Base-by-base conservation (phyloP, 768 basidiomycete genomes). In the Leucocoprinus sp. region DNA sequence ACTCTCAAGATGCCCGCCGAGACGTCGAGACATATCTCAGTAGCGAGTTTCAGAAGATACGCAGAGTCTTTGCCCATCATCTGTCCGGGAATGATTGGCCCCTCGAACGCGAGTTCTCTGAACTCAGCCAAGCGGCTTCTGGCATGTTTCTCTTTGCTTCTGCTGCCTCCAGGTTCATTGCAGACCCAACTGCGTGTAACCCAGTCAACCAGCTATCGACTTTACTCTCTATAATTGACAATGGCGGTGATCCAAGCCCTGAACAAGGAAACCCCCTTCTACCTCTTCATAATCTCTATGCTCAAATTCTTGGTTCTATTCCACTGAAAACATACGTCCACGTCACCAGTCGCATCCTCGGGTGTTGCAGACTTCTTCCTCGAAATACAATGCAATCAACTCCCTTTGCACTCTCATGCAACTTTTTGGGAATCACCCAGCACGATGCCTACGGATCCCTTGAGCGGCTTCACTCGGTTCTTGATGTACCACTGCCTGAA, bases 61-160 rank as follows among this genome's bases (percentile, higher is more conserved):
- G 45, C 5, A 8, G 17, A 5, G n/a, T 7, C 1, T 34, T 17
- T 15, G 21, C 27, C 7, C 8, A 33, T 27, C 37, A 22, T n/a
- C 26, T 46, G 2, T 29, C 45, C 8, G 5, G n/a, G 11, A 12
- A 34, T 38, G 12, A n/a, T 9, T 46, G 45, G 45, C 45, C 45
- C 5, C 23, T 17, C 21, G 18, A 26, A 17, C 15, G n/a, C 7
- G 21, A 46, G 26, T 21, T 33, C 4, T 8, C 6, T 21, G 11
- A n/a, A 3, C 19, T 46, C 7, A 17, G 22, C n/a, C 17, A 27
- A 15, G 22, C 33, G 11, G 28, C 28, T 18, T 46, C 45, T 12
- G 45, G 45, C n/a, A 21, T 40, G 28, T 46, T 46, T 18, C 15
- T 34, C 18, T 46, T 40, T 5, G 37, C 44, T n/a, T 46, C 38